Conservation (phyloP, 441 rosid species). For the Populus hybrid region DNA sequence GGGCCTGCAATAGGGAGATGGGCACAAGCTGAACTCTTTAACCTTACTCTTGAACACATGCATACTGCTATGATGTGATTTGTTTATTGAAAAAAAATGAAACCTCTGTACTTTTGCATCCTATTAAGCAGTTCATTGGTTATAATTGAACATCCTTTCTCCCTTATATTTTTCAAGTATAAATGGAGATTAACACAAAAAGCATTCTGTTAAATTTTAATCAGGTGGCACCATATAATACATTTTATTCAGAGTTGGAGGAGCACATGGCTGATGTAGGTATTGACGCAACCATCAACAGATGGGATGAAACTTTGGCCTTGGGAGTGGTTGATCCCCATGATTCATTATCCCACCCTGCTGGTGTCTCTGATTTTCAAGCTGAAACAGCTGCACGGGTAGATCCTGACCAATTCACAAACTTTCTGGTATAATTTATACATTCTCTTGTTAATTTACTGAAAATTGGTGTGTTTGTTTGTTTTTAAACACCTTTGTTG, state of each 20-base stretch:
- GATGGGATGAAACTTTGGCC: slow-evolving; percentile 88
- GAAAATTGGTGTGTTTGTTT: neutral
- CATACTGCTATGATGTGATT: neutral
- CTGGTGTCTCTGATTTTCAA: slow-evolving; percentile 93
- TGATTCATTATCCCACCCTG: slow-evolving; percentile 95
- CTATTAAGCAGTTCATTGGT: neutral
- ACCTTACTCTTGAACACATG: neutral
- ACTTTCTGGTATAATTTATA: slow-evolving; percentile 66
- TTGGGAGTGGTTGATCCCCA: slow-evolving; percentile 95
- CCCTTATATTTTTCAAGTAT: neutral
- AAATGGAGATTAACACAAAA: neutral
- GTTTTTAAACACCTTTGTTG: slow-evolving; percentile 1
- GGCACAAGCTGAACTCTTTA: neutral
- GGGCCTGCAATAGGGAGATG: neutral
- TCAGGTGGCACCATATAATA: slow-evolving; percentile 98
- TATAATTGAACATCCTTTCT: neutral
- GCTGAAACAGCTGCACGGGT: slow-evolving; percentile 80
- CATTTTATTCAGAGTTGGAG: slow-evolving; percentile 86
- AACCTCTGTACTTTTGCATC: neutral
- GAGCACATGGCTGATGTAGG: slow-evolving; percentile 91
- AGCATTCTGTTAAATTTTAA: slow-evolving; percentile 4
- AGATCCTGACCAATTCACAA: slow-evolving; percentile 90
- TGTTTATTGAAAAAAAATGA: neutral
- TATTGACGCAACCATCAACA: slow-evolving; percentile 69
- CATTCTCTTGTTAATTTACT: neutral